phyloP scores from a whole-genome alignment of 495 filamentous ascomycete genomes.

The Tuber brumale region DNA sequence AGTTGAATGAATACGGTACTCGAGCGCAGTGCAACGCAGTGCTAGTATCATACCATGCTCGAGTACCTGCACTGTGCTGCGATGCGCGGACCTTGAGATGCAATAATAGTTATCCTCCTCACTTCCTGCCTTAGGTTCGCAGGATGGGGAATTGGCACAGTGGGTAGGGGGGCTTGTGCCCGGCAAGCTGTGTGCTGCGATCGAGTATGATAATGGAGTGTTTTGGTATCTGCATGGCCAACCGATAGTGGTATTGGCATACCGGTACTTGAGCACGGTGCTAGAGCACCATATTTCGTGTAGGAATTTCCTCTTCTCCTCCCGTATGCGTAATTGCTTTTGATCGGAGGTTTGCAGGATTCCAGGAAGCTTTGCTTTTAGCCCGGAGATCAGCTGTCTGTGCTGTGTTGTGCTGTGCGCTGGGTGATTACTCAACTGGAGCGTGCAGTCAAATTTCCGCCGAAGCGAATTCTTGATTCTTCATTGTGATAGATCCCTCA shows the following conservation, averaged over 20 bases:
- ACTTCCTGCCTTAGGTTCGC: background rate
- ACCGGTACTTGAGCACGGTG: too few species aligned
- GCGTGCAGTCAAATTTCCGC: background rate
- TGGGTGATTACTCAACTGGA: background rate
- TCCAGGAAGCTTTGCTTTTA: background rate
- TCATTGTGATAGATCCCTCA: background rate
- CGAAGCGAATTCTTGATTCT: background rate
- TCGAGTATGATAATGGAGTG: background rate
- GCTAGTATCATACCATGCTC: background rate
- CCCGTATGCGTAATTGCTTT: background rate
- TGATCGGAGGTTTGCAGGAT: background rate
- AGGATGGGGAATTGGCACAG: background rate
- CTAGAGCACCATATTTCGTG: background rate
- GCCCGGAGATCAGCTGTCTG: background rate
- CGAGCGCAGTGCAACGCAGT: background rate
- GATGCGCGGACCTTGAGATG: background rate
- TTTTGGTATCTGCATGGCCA: background rate
- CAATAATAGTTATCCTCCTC: background rate
- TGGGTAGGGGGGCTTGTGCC: background rate
- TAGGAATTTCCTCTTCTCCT: background rate
- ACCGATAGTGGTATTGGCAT: background rate
- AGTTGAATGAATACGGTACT: background rate
- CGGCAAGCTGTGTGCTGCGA: background rate
- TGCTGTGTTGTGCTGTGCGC: background rate
- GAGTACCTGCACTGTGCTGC: background rate